Evolutionary conservation across 176 grass and related monocot genomes (phyloP), one percentile per base, ranked within the genome.

Genomic region (Luzula sylvatica): DNA sequence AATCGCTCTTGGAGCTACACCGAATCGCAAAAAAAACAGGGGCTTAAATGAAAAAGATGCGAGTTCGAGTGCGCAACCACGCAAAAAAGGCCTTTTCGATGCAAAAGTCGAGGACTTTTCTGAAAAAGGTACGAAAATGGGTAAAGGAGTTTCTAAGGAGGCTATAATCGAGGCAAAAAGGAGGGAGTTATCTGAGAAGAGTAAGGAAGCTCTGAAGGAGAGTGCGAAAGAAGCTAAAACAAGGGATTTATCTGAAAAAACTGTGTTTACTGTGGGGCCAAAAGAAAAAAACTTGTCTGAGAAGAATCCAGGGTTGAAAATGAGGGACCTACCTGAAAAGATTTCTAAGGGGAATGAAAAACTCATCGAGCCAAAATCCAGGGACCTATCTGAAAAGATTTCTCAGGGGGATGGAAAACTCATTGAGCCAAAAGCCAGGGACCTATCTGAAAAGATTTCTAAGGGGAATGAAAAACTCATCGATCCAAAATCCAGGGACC

Each of bases 1-100:
- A 12, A 26, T 64, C 8, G 60, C 60, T 49, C 60, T 64, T 47
- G 15, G 24, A 50, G 60, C 43, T 1, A 15, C 58, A 25, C 3
- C 3, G 14, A 50, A 49, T 32, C 43, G 60, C 7, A 64, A 64
- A 64, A 64, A 42, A 64, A 27, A 22, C 60, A 64, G 60, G 26
- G 43, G 28, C 25, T 20, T 47, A n/a, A 6, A 13, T 64, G 60
- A 24, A 64, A 64, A 46, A 64, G 43, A 39, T 44, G 58, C 42
- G 15, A 43, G 42, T 47, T 63, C 15, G n/a, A 32, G 58, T 3
- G 27, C 26, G 24, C 58, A 63, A 63, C 14, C 41, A 26, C 25
- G 16, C 25, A 64, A 64, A 23, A 64, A 64, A 26, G 29, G 8
- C 47, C 11, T 27, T 29, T 6, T 23, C 13, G 60, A 49, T 13